phyloP scores from a whole-genome alignment of 495 filamentous ascomycete species.

The Trichoderma asperelloides region DNA sequence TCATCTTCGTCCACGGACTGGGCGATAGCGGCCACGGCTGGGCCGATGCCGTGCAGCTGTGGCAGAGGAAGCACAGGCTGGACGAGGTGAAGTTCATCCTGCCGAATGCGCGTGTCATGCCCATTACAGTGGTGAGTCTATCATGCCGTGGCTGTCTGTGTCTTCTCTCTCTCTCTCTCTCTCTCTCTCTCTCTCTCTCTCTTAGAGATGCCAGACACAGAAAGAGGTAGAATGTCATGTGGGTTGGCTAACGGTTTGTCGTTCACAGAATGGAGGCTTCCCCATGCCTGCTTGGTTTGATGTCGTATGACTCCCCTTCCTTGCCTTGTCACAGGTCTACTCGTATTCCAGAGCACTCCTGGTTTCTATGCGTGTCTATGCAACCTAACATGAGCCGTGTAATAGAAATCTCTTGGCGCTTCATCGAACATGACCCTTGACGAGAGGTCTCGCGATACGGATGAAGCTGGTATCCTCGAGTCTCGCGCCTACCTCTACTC shows the following conservation, averaged over 20 bases:
- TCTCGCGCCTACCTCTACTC: conserved; percentile 63
- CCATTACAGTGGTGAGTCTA: conserved; percentile 64
- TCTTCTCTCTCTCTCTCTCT: neutral
- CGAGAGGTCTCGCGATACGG: conserved; percentile 31
- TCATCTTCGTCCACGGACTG: conserved; percentile 81
- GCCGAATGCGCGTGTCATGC: conserved; percentile 75
- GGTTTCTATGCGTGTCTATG: neutral
- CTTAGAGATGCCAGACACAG: neutral
- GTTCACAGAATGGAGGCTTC: conserved; percentile 44
- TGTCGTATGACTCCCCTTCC: conserved; percentile 46
- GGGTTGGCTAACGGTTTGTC: neutral
- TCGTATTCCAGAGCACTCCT: neutral
- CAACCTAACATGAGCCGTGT: neutral
- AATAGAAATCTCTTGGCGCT: conserved; percentile 5
- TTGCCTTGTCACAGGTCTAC: conserved; percentile 5
- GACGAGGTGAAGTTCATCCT: conserved; percentile 80
- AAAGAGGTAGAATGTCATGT: neutral
- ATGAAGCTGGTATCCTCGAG: conserved; percentile 64
- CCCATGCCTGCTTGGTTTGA: conserved; percentile 82
- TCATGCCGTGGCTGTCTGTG: neutral
- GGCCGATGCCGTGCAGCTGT: conserved; percentile 63
- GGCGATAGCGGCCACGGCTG: conserved; percentile 71
- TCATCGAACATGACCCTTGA: neutral
- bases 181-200: no score
- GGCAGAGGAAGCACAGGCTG: conserved; percentile 65